These are phyloP conservation scores for Russula lepida DNA, from an alignment of 768 basidiomycete species.

Conservation along the genomic window DNA sequence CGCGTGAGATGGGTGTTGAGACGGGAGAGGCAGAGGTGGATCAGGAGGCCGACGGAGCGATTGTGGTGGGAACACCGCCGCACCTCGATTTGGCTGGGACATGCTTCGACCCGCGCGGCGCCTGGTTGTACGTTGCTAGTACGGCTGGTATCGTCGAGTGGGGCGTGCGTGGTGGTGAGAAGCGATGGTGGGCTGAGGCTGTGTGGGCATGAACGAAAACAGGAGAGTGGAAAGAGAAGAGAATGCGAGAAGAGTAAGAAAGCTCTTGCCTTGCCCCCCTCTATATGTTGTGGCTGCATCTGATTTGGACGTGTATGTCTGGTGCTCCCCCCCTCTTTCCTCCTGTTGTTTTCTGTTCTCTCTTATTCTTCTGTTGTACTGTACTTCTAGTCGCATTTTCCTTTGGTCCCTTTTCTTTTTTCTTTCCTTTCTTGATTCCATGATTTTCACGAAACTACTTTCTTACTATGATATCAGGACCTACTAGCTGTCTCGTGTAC, in stretches of 20 bases:
- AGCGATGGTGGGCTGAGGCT: conserved; percentile 60
- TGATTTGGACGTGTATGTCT: too few species aligned
- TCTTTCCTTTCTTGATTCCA: background rate
- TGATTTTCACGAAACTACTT: too few species aligned
- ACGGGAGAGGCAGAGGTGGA: background rate
- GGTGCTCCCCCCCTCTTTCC: background rate
- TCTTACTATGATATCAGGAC: too few species aligned
- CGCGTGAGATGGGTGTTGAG: background rate
- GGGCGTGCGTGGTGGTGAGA: conserved; percentile 61
- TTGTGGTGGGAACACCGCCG: conserved; percentile 19
- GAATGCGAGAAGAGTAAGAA: background rate
- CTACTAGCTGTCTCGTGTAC: background rate
- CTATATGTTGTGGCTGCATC: background rate
- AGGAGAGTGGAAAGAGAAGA: background rate
- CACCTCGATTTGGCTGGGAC: conserved; percentile 57
- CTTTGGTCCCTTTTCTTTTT: background rate
- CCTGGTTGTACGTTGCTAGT: conserved; percentile 60
- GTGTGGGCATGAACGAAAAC: conserved; percentile 32
- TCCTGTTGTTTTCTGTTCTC: background rate
- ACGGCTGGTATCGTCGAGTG: conserved; percentile 66
- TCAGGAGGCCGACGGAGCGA: background rate
- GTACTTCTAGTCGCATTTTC: background rate
- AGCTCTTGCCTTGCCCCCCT: background rate
- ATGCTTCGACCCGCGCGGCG: conserved; percentile 65
- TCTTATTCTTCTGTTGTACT: background rate